Evolutionary conservation across 2,329 filamentous ascomycete species (phyloP).

Genomic region (Emmonsia crescens): DNA sequence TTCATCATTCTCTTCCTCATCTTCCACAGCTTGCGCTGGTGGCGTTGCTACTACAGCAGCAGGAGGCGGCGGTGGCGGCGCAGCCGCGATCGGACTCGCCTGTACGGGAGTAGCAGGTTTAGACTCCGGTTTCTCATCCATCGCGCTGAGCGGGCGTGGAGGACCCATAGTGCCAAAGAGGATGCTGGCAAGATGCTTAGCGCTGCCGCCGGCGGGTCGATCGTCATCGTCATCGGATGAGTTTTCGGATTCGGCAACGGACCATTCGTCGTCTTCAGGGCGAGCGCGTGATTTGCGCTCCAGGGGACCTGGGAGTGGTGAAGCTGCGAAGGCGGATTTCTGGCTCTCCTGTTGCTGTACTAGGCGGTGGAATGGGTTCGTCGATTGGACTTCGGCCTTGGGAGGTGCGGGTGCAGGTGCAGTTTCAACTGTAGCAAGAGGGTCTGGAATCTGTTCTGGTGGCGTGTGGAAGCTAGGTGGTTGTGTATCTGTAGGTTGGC

Average conservation of each 20-base stretch:
- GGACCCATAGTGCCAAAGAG: slow-evolving; percentile 96
- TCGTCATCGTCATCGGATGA: slow-evolving; percentile 65
- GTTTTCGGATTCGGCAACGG: slow-evolving; percentile 64
- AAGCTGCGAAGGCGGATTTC: slow-evolving; percentile 41
- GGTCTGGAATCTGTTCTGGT: slow-evolving; percentile 33
- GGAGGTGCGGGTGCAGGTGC: slow-evolving; percentile 19
- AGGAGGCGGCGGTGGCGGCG: slow-evolving; percentile 21
- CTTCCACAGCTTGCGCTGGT: slow-evolving; percentile 25
- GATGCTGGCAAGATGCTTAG: slow-evolving; percentile 86
- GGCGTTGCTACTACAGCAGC: slow-evolving; percentile 15
- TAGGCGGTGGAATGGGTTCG: slow-evolving; percentile 90
- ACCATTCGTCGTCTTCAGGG: slow-evolving; percentile 68
- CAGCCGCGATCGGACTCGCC: slow-evolving; percentile 27
- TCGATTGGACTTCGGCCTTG: slow-evolving; percentile 52
- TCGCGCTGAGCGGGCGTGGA: slow-evolving; percentile 73
- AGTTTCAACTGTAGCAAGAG: slow-evolving; percentile 13
- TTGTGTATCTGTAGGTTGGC: slow-evolving; percentile 48
- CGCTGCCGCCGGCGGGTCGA: slow-evolving; percentile 66
- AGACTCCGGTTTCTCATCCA: slow-evolving; percentile 54
- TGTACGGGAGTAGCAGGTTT: slow-evolving; percentile 38
- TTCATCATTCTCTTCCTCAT: slow-evolving; percentile 27
- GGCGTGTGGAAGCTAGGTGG: slow-evolving; percentile 34
- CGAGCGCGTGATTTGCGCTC: slow-evolving; percentile 43
- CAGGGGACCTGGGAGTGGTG: slow-evolving; percentile 29
- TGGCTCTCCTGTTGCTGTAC: slow-evolving; percentile 50